These are phyloP conservation scores for Trichoderma koningii DNA, from an alignment of 2,329 filamentous ascomycete genomes.

Conservation along the genomic window DNA sequence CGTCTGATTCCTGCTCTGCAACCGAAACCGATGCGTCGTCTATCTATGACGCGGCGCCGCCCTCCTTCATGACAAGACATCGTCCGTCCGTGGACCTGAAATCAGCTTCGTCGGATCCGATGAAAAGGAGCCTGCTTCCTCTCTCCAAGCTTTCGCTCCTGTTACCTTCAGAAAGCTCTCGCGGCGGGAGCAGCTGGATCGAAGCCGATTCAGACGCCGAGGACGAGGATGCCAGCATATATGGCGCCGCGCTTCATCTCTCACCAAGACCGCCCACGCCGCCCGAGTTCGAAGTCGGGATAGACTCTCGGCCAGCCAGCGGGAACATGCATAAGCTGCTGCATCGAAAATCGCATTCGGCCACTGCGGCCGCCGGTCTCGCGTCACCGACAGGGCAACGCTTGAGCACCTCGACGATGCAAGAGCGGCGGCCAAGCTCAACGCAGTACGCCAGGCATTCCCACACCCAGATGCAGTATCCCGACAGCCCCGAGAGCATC, in stretches of 20 bases:
- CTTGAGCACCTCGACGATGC: slow-evolving; percentile 17
- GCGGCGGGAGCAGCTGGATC: slow-evolving; percentile 42
- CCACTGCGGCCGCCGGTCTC: slow-evolving; percentile 27
- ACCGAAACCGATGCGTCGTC: slow-evolving; percentile 38
- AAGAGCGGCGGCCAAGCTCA: slow-evolving; percentile 4
- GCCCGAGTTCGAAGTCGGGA: slow-evolving; percentile 28
- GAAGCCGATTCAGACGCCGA: slow-evolving; percentile 43
- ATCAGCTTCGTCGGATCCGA: slow-evolving; percentile 42
- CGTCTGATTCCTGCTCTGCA: slow-evolving; percentile 41
- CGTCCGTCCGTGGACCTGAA: slow-evolving; percentile 42
- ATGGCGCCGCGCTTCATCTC: slow-evolving; percentile 27
- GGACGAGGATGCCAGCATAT: slow-evolving; percentile 28
- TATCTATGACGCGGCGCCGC: slow-evolving; percentile 37
- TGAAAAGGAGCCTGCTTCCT: slow-evolving; percentile 34
- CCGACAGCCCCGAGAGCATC: slow-evolving; percentile 19
- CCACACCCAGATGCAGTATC: slow-evolving; percentile 14
- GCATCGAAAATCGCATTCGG: slow-evolving; percentile 34
- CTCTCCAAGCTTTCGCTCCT: slow-evolving; percentile 32
- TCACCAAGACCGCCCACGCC: slow-evolving; percentile 40
- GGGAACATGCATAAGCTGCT: slow-evolving; percentile 10
- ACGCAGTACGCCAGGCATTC: slow-evolving; percentile 2
- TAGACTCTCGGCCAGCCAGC: slow-evolving; percentile 2
- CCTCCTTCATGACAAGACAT: slow-evolving; percentile 38
- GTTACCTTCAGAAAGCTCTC: slow-evolving; percentile 25
- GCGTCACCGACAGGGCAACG: slow-evolving; percentile 10